These are phyloP conservation scores for Conticribra guillardii DNA, from an alignment of 108 stramenopile genomes.

Conservation along the genomic window DNA sequence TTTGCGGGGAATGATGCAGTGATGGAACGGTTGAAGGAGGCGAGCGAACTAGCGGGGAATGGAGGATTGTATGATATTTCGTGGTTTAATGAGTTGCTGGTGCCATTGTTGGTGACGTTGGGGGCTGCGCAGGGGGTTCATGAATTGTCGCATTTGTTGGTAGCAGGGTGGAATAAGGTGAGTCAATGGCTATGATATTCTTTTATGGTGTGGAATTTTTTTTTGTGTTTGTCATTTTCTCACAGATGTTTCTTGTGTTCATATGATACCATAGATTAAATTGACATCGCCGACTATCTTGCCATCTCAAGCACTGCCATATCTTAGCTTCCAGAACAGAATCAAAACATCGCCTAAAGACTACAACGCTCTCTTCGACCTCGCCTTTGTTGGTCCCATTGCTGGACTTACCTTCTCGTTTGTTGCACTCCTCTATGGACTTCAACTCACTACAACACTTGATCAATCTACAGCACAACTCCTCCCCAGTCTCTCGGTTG, in stretches of 20 bases:
- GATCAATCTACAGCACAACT: conserved; percentile 44
- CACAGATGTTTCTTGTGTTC: not conserved
- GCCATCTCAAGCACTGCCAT: conserved; percentile 52
- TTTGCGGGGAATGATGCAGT: conserved; percentile 54
- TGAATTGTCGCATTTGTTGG: conserved; percentile 61
- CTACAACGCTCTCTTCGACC: conserved; percentile 67
- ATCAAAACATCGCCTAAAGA: conserved; percentile 66
- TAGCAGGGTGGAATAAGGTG: conserved; percentile 50
- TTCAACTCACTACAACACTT: conserved; percentile 60
- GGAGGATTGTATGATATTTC: conserved; percentile 37
- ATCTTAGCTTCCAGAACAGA: conserved; percentile 60
- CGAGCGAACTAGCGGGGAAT: conserved; percentile 31
- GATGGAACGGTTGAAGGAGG: conserved; percentile 45
- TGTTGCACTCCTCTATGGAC: conserved; percentile 56
- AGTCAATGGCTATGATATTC: conserved; percentile 4
- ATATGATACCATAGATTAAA: conserved; percentile 22
- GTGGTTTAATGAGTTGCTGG: conserved; percentile 64
- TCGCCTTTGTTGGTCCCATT: conserved; percentile 75
- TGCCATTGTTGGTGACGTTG: conserved; percentile 54
- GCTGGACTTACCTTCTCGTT: conserved; percentile 62
- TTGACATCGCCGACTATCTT: conserved; percentile 53
- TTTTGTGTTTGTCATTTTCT: conserved; percentile 5
- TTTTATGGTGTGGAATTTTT: conserved; percentile 27
- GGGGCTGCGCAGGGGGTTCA: conserved; percentile 51
- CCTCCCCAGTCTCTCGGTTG: conserved; percentile 68